Base-by-base conservation (phyloP, 2,329 filamentous ascomycete genomes). In the Phaeophleospora eucalypticola region DNA sequence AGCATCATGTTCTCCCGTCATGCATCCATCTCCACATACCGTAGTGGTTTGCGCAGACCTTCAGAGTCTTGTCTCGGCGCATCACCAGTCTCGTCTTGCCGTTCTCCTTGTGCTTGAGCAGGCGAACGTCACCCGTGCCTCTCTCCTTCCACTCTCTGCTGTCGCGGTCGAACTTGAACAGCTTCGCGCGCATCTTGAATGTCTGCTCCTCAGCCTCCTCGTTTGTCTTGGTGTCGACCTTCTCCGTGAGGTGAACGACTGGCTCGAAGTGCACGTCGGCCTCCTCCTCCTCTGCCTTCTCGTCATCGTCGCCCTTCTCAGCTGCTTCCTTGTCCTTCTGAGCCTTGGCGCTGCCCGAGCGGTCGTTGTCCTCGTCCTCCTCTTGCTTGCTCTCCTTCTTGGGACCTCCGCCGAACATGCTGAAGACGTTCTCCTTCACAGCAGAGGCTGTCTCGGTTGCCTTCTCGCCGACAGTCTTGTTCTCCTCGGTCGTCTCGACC, bases 41-140 rank as follows among this genome's bases (percentile, higher is more conserved):
- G 75, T 98, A 98, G 81, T 98, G 93, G 80, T 98, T 98, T 68
- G 93, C 93, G 84, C 93, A 98, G 74, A 98, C 93, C 82, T 98
- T 98, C 76, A 97, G 83, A 52, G 93, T 98, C 88, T 97, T 97
- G 79, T 98, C 93, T 69, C 93, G 83, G 71, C 93, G 87, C 93
- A 98, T 98, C 62, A 98, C 93, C 64, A 98, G 78, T 63, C 93
- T 84, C 49, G 90, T 95, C 85, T 97, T 97, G 74, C 86, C 83
- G 71, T 95, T 96, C 78, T 96, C 90, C 81, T 89, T 93, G 80
- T 98, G 93, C 84, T 96, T 97, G 68, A 98, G 79, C 71, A 98
- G 80, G 66, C 91, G 83, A 56, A 97, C 90, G 65, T 97, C 91
- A 63, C 93, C 93, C 57, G 93, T 97, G 58, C 93, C 93, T 68